A percentile compares a stretch with the other conserved stretches of the same genome.
Conservation (phyloP, 352 stramenopile species). For the Phytophthora capsici region DNA sequence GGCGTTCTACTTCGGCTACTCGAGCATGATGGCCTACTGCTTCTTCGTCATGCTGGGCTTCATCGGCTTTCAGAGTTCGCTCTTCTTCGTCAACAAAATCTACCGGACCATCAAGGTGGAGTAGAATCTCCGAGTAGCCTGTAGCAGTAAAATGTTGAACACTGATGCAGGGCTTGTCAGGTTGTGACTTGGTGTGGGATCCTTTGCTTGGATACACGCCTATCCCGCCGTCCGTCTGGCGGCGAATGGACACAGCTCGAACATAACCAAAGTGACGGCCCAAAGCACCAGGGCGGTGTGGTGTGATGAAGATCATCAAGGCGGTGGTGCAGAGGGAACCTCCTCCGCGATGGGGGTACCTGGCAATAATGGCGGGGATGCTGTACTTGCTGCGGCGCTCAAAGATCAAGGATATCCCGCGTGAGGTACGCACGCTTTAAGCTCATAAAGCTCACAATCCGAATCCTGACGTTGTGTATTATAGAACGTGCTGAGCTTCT, state of each 20-base stretch:
- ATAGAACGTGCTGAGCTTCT: slow-evolving; percentile 65
- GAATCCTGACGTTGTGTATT: slow-evolving; percentile 4
- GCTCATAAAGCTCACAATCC: neutral
- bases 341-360: slow-evolving; percentile 46
- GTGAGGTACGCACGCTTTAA: slow-evolving; percentile 36
- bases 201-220: slow-evolving; percentile 13
- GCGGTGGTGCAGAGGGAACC: slow-evolving; percentile 28
- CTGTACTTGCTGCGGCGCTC: slow-evolving; percentile 49
- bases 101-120: slow-evolving; percentile 98
- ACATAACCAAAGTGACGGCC: slow-evolving; percentile 2
- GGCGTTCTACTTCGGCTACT: slow-evolving; percentile 99
- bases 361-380: slow-evolving; percentile 45
- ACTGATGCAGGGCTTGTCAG: neutral
- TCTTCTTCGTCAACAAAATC: slow-evolving; percentile 97
- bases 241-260: slow-evolving; percentile 8
- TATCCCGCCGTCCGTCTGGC: slow-evolving; percentile 14
- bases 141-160: neutral
- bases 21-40: slow-evolving; percentile 95
- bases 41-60: slow-evolving; percentile 98
- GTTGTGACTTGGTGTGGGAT: slow-evolving; percentile 4
- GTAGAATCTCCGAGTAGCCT: slow-evolving; percentile 53
- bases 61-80: slow-evolving; percentile 95
- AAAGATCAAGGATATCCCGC: slow-evolving; percentile 51
- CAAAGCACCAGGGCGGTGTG: neutral
- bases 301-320: slow-evolving; percentile 47